Evolutionary conservation across 2,329 filamentous ascomycete genomes (phyloP).

Genomic region (Claviceps cyperi): DNA sequence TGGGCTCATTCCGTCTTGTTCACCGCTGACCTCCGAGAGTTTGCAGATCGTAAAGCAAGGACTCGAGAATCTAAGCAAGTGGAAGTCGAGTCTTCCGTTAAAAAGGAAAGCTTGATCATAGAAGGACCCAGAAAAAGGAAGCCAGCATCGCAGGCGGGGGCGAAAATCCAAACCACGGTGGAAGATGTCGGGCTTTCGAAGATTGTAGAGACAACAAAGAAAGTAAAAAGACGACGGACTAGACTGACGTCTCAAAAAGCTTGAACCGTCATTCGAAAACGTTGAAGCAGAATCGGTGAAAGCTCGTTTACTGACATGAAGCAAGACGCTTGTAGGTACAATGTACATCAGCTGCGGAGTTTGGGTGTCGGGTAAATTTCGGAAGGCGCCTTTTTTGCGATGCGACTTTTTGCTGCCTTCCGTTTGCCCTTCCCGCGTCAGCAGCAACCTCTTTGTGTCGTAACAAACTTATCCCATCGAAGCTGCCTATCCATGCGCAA

Average conservation of each 20-base stretch:
- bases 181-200: conserved; percentile 11
- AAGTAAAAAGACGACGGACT: conserved; percentile 17
- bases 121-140: conserved; percentile 15
- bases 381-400: conserved; percentile 7
- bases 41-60: conserved; percentile 46
- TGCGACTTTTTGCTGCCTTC: conserved; percentile 19
- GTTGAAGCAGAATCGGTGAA: neutral
- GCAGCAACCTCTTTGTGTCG: conserved; percentile 5
- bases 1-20: conserved; percentile 98
- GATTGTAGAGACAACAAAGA: conserved; percentile 11
- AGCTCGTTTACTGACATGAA: neutral
- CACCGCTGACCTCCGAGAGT: conserved; percentile 77
- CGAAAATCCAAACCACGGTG: conserved; percentile 9
- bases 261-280: neutral
- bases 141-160: conserved; percentile 7
- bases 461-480: conserved; percentile 9
- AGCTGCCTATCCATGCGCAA: conserved; percentile 21
- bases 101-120: conserved; percentile 12
- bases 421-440: neutral
- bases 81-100: conserved; percentile 5
- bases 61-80: neutral
- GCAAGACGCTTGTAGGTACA: neutral
- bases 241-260: conserved; percentile 3
- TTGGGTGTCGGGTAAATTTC: conserved; percentile 18
- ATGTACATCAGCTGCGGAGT: neutral